A percentile compares a stretch with the other conserved stretches of the same genome.
These are phyloP conservation scores for Trichoderma virens DNA, from an alignment of 495 filamentous ascomycete species.

Conservation along the genomic window DNA sequence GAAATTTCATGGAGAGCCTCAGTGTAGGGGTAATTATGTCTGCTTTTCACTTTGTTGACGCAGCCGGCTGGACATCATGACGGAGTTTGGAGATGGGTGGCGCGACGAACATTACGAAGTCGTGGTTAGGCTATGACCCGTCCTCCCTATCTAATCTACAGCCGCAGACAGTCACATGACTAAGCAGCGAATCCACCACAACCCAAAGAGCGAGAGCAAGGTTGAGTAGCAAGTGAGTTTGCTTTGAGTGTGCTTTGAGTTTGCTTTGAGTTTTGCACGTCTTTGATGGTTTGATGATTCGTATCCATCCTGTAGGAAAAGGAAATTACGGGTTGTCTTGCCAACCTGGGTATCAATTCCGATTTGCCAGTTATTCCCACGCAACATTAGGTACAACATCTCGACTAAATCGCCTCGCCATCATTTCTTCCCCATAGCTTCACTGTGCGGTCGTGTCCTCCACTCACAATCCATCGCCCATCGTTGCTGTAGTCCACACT, in stretches of 20 bases:
- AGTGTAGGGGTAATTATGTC: not conserved
- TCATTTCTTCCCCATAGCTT: constrained; percentile 95
- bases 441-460: constrained; percentile 88
- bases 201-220: too few relatives aligned
- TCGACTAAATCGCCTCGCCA: constrained; percentile 36
- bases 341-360: constrained; percentile 1
- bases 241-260: too few relatives aligned
- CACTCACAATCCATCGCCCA: constrained; percentile 84
- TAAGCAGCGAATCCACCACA: not conserved
- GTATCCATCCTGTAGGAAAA: too few relatives aligned
- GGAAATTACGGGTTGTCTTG: not conserved
- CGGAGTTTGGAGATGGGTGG: not conserved
- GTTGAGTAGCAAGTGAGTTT: too few relatives aligned
- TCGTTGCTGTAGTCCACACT: constrained; percentile 81
- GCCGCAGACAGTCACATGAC: not conserved
- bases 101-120: not conserved
- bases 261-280: too few relatives aligned
- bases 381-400: not conserved
- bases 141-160: constrained; percentile 5
- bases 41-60: not conserved
- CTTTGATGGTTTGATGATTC: too few relatives aligned
- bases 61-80: not conserved
- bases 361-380: not conserved
- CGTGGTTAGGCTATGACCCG: not conserved
- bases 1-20: not conserved